A percentile compares a stretch with the other conserved stretches of the same genome.
Conservation (phyloP, 768 basidiomycete genomes). For the Lyophyllum shimeji region DNA sequence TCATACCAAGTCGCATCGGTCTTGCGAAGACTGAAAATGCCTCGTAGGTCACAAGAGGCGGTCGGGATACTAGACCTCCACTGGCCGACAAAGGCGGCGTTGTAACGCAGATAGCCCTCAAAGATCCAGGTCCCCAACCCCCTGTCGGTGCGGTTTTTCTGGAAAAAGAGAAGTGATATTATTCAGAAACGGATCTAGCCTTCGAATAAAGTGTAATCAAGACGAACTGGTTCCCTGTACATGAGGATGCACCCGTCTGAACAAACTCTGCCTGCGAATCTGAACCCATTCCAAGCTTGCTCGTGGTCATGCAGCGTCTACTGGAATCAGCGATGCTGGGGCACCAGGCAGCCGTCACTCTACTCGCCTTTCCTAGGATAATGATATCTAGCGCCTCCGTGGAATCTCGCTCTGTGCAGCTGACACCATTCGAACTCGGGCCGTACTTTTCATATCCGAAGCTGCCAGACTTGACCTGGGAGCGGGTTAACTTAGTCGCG, state of each 20-base stretch:
- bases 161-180: constrained; percentile 1
- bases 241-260: constrained; percentile 60
- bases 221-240: constrained; percentile 56
- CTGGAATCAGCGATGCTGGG: not conserved
- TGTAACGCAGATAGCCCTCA: constrained; percentile 52
- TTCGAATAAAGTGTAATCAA: constrained; percentile 2
- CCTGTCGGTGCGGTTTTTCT: constrained; percentile 42
- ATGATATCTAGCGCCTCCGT: constrained; percentile 30
- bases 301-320: constrained; percentile 57
- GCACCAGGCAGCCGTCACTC: not conserved
- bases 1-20: constrained; percentile 17
- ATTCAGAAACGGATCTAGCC: constrained; percentile 3
- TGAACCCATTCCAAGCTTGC: constrained; percentile 66
- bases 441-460: constrained; percentile 25
- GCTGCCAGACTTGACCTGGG: constrained; percentile 19
- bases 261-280: constrained; percentile 56
- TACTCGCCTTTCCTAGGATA: constrained; percentile 42
- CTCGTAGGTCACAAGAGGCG: constrained; percentile 37
- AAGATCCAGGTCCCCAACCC: constrained; percentile 54
- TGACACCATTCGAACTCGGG: constrained; percentile 2
- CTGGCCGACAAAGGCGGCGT: constrained; percentile 50
- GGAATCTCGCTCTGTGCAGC: constrained; percentile 7
- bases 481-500: not conserved
- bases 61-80: constrained; percentile 42
- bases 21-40: constrained; percentile 61